A percentile compares a stretch with the other conserved stretches of the same genome.
Conservation (phyloP, 345 rosid genomes). For the Anacardium occidentale region DNA sequence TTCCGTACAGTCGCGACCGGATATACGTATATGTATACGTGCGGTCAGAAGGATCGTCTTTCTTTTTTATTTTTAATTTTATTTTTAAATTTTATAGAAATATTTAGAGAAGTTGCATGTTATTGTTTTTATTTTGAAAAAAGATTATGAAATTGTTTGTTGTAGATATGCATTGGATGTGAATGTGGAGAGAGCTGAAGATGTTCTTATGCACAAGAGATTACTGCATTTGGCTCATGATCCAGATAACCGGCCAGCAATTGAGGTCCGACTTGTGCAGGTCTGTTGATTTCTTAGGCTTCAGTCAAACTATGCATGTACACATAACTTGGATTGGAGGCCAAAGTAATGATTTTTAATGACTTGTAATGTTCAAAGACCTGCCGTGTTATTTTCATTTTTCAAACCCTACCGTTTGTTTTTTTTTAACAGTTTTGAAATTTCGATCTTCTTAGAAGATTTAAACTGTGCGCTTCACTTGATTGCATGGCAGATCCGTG, state of each 20-base stretch:
- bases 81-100: too few relatives aligned
- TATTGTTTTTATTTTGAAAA: not conserved
- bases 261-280: slow-evolving; percentile 74
- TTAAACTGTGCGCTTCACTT: not conserved
- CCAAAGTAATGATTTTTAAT: not conserved
- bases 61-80: not conserved
- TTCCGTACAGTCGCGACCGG: slow-evolving; percentile 14
- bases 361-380: not conserved
- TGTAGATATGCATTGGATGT: slow-evolving; percentile 94
- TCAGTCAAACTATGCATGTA: not conserved
- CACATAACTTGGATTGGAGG: not conserved
- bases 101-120: not conserved
- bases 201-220: slow-evolving; percentile 79
- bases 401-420: not conserved
- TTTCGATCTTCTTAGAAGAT: not conserved
- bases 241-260: slow-evolving; percentile 54
- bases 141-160: slow-evolving; percentile 6
- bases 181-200: slow-evolving; percentile 95
- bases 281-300: slow-evolving; percentile 31
- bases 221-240: slow-evolving; percentile 55
- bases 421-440: not conserved
- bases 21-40: not conserved
- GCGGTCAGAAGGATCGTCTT: not conserved
- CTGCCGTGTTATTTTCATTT: slow-evolving; percentile 16
- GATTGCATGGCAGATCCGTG: not conserved